These are phyloP conservation scores for Thelonectria olida DNA, from an alignment of 2,329 filamentous ascomycete species.

Conservation along the genomic window DNA sequence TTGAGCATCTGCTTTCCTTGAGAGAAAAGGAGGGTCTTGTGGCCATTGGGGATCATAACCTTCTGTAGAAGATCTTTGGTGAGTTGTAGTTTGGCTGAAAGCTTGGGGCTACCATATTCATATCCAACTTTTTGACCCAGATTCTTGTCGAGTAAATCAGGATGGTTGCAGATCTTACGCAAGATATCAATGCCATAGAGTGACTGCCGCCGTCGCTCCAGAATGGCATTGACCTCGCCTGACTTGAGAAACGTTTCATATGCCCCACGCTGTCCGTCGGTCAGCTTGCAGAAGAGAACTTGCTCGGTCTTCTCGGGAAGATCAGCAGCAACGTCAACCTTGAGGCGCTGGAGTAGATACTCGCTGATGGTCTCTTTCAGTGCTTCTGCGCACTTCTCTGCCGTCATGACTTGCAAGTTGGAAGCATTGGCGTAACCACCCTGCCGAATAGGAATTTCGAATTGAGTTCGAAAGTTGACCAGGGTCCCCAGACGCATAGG, in stretches of 20 bases:
- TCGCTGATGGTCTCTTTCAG: slow-evolving; percentile 93
- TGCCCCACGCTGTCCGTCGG: slow-evolving; percentile 75
- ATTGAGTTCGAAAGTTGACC: slow-evolving; percentile 88
- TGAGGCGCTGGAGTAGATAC: slow-evolving; percentile 91
- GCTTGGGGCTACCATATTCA: slow-evolving; percentile 78
- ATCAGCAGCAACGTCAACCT: slow-evolving; percentile 92
- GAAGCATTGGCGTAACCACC: slow-evolving; percentile 96
- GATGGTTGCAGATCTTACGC: slow-evolving; percentile 97
- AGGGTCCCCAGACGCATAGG: slow-evolving; percentile 94
- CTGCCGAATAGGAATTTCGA: slow-evolving; percentile 91
- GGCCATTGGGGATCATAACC: slow-evolving; percentile 88
- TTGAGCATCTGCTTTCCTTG: slow-evolving; percentile 96
- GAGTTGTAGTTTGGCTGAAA: slow-evolving; percentile 96
- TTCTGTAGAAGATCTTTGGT: slow-evolving; percentile 82
- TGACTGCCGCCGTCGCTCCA: slow-evolving; percentile 78
- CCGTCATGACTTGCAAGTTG: slow-evolving; percentile 93
- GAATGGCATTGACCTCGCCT: slow-evolving; percentile 84
- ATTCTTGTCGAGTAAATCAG: slow-evolving; percentile 79
- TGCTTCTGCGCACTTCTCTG: slow-evolving; percentile 91
- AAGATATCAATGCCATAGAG: slow-evolving; percentile 91
- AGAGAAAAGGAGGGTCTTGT: slow-evolving; percentile 93
- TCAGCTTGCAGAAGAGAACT: slow-evolving; percentile 94
- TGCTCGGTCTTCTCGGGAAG: slow-evolving; percentile 96
- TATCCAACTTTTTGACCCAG: slow-evolving; percentile 69
- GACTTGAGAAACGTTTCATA: slow-evolving; percentile 86